Percentiles rank a stretch among this genome's conserved stretches.
phyloP scores from a whole-genome alignment of 441 rosid genomes.

The Capsella rubella region DNA sequence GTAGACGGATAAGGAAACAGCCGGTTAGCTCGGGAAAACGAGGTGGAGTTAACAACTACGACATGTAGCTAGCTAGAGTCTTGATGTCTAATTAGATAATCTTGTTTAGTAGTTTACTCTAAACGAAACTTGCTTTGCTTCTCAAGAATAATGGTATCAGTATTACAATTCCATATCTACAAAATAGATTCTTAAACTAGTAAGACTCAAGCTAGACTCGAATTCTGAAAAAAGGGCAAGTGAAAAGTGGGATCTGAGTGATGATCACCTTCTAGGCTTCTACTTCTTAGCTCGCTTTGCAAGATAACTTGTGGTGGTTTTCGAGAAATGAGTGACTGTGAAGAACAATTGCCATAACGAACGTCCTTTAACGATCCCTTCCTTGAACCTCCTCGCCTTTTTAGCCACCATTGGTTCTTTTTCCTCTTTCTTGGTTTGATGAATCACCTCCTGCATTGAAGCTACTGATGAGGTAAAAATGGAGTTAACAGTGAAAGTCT shows the following conservation, averaged over 20 bases:
- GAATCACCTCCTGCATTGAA: conserved; percentile 65
- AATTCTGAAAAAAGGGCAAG: neutral
- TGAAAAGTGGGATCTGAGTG: neutral
- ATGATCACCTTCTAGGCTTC: conserved; percentile 8
- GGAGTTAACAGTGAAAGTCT: conserved; percentile 48
- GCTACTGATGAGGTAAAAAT: conserved; percentile 69
- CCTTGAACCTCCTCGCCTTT: conserved; percentile 60
- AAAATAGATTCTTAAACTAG: conserved; percentile 34
- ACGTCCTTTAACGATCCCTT: conserved; percentile 77
- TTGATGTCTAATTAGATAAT: conserved; percentile 19
- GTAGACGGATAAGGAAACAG: conserved; percentile 24
- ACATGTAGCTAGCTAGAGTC: conserved; percentile 23
- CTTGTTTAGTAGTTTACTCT: conserved; percentile 11
- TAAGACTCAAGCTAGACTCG: conserved; percentile 13
- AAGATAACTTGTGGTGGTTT: conserved; percentile 53
- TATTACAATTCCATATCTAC: conserved; percentile 21
- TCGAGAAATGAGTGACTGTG: conserved; percentile 56
- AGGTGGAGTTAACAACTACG: conserved; percentile 40
- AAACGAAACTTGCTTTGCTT: conserved; percentile 10
- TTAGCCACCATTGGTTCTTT: conserved; percentile 65
- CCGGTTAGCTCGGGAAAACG: conserved; percentile 28
- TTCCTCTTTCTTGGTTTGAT: conserved; percentile 48
- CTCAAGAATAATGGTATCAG: conserved; percentile 15
- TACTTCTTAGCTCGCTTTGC: conserved; percentile 57
- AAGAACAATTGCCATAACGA: conserved; percentile 59